Evolutionary conservation across 2,329 filamentous ascomycete genomes (phyloP), one percentile per base, ranked within the genome.

Genomic region (Bipolaris cookei): DNA sequence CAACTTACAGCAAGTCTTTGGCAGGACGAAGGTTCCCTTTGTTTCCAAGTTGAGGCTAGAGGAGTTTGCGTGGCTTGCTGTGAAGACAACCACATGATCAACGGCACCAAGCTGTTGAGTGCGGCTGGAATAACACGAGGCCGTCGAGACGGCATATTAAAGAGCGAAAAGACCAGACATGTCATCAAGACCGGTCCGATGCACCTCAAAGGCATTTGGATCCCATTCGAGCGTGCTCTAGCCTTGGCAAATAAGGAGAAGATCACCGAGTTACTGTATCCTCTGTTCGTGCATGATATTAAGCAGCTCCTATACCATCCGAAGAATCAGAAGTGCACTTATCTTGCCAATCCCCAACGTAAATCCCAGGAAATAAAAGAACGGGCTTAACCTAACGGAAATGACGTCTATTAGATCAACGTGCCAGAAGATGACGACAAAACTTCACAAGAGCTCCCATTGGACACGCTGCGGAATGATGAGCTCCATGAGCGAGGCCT

Each of bases 51-150:
- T 1, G 95, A 98, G 77, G 93, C 95, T 3, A 90, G 95, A 66
- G 94, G 94, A 44, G 94, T 99, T 51, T 99, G 95, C 76, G 95
- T 98, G 54, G 94, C 94, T 51, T 87, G 95, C 65, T 85, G 95
- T 74, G 94, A 98, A 96, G 94, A 97, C 70, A 98, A 97, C 78
- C 92, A 97, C 79, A 97, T 99, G 91, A 97, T 99, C 77, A 99
- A 98, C 72, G 95, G 95, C 16, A 99, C 95, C 0, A 99, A 98
- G 78, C 82, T 99, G 55, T 81, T 98, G 55, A 99, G 98, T 66
- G 95, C 98, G 51, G 95, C 95, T 48, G 94, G 95, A 10, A 99
- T 99, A 95, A 98, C 95, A 13, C 87, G 95, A 76, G 95, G 95
- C 54, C 89, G 95, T 64, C 87, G 95, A 71, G 95, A 99, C 73